Conservation (phyloP, 257 asterid genomes). For the Capsicum pubescens region DNA sequence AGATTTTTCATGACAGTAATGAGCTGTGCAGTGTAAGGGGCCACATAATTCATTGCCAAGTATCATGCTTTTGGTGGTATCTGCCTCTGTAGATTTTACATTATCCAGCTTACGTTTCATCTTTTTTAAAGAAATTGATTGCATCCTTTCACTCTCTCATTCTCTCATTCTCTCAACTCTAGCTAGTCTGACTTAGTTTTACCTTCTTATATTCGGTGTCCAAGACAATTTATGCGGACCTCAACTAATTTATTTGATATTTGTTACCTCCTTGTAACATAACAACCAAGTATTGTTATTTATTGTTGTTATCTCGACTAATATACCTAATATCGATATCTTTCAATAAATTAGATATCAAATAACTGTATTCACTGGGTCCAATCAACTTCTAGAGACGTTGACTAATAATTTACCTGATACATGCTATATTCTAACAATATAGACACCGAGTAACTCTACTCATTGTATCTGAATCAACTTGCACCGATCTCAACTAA, state of each 20-base stretch:
- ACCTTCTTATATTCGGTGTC: not conserved
- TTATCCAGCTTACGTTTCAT: slow-evolving; percentile 27
- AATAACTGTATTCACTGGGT: not conserved
- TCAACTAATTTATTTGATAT: not conserved
- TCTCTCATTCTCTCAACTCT: not conserved
- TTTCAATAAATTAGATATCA: not conserved
- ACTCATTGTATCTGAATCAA: not conserved
- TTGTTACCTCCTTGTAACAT: too few species aligned
- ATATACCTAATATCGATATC: not conserved
- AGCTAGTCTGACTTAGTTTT: not conserved
- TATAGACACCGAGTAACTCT: not conserved
- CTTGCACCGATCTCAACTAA: not conserved
- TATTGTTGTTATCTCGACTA: too few species aligned
- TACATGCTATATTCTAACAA: not conserved
- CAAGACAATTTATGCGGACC: not conserved
- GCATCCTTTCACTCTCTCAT: slow-evolving; percentile 8
- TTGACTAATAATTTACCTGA: not conserved
- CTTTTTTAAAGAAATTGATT: slow-evolving; percentile 16
- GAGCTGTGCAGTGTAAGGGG: slow-evolving; percentile 62
- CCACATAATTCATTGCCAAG: slow-evolving; percentile 55
- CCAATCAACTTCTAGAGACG: not conserved
- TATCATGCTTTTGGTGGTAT: slow-evolving; percentile 37
- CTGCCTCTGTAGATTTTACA: slow-evolving; percentile 31
- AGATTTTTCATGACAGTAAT: slow-evolving; percentile 46
- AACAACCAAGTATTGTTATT: too few species aligned